Percentiles rank a stretch among this genome's conserved stretches.
phyloP scores from a whole-genome alignment of 139 green algal species.

The Chlamydomonas sp. region DNA sequence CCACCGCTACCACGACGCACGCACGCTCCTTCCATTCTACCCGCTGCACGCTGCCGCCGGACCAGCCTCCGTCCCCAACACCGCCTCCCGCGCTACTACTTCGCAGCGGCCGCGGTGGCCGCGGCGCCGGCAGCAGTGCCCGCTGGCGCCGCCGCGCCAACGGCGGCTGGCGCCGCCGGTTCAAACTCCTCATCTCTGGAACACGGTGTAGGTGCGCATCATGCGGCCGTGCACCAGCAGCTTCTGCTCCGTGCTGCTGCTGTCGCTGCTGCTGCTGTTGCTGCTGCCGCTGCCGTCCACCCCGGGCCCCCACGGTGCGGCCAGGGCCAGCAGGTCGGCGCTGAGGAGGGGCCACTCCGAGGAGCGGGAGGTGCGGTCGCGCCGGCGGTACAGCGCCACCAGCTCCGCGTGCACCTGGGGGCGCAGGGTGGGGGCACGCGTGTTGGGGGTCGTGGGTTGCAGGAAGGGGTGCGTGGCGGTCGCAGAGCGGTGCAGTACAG shows the following conservation, averaged over 20 bases:
- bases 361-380: conserved; percentile 41
- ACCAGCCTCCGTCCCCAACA: too few species aligned
- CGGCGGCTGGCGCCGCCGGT: too few species aligned
- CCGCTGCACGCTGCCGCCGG: too few species aligned
- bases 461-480: too few species aligned
- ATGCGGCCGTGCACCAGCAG: conserved; percentile 64
- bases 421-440: not conserved
- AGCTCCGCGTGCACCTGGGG: conserved; percentile 57
- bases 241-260: not conserved
- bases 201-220: conserved; percentile 71
- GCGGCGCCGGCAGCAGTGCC: too few species aligned
- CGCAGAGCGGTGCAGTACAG: too few species aligned
- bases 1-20: too few species aligned
- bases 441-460: not conserved
- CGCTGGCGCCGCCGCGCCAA: too few species aligned
- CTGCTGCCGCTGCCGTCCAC: not conserved
- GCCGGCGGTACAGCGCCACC: conserved; percentile 57
- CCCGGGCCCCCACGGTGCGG: not conserved
- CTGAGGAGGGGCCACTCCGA: conserved; percentile 62
- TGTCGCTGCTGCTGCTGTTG: not conserved
- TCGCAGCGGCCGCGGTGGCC: too few species aligned
- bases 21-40: too few species aligned
- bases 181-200: conserved; percentile 58
- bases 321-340: conserved; percentile 46
- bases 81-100: too few species aligned